Base-by-base conservation (phyloP, 1,284 basidiomycete genomes). In the Fomitopsis palustris region DNA sequence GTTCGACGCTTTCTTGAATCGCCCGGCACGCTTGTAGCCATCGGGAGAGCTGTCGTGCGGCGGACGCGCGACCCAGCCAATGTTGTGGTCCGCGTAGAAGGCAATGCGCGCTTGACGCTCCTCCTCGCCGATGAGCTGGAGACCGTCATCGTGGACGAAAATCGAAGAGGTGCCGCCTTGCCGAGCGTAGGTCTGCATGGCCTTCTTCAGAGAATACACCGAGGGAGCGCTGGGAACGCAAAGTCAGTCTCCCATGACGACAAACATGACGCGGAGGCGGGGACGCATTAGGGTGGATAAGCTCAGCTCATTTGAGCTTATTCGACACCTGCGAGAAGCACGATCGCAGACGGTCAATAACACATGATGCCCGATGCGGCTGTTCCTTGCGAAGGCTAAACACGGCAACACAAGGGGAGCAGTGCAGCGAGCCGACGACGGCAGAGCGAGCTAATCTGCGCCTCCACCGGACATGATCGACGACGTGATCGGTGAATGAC, bases 161-260 rank as follows among this genome's bases (percentile, higher is more conserved):
- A 93, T 91, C 21, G 82, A 75, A 4, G 87, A 90, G 0, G 88
- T 88, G 10, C 91, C 91, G 21, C 90, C 91, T 67, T 93, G 90
- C 1, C 90, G 80, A 21, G 91, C 90, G 69, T 93, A 93, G 1
- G 90, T 93, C 69, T 90, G 89, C 85, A 94, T 93, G 0, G 92
- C 92, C 70, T 85, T 86, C 75, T 95, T 93, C 62, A 95, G 74
- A 0, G 88, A 93, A 63, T 84, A 83, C 42, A 95, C 85, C 1
- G 92, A 93, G 1, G 90, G 92, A 5, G 82, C 70, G 57, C 87
- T 88, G 67, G 4, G 43, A 16, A 45, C 3, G 8, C 19, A 7
- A 16, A n/a, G 39, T 35, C 29, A 49, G 31, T 19, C 23, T n/a
- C 45, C 35, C 17, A 33, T 47, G 42, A 38, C 21, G 54, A 27